Conservation (phyloP, 345 rosid genomes). For the Bruguiera parviflora region DNA sequence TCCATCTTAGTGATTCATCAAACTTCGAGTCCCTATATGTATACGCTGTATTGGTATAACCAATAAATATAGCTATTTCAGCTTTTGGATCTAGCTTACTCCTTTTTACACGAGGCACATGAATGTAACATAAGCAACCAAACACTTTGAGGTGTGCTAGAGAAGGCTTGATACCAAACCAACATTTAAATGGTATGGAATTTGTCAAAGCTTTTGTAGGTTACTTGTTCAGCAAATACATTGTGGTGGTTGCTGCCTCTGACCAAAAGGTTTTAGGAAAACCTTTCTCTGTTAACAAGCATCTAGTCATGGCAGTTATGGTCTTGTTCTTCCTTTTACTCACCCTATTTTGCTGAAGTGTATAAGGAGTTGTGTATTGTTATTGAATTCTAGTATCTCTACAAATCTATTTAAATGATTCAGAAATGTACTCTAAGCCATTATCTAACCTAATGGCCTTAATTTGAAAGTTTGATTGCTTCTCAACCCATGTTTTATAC, state of each 20-base stretch:
- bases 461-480: no score
- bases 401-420: no score
- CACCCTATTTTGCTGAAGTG: background rate
- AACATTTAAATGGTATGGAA: background rate
- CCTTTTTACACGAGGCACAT: no score
- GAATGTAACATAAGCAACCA: background rate
- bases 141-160: background rate
- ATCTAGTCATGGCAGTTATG: background rate
- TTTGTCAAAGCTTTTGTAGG: background rate
- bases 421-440: no score
- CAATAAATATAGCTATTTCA: no score
- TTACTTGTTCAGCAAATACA: background rate
- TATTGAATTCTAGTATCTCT: background rate
- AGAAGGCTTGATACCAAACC: background rate
- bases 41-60: no score
- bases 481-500: no score
- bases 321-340: background rate
- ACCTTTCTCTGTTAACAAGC: background rate
- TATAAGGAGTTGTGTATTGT: background rate
- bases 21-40: no score
- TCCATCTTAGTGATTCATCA: no score
- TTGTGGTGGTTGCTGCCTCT: fast-evolving
- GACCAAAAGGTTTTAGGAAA: background rate
- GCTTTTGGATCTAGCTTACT: no score
- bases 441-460: no score